Evolutionary conservation across 768 basidiomycete species (phyloP).

Genomic region (Leccinum olivaceopallidum): DNA sequence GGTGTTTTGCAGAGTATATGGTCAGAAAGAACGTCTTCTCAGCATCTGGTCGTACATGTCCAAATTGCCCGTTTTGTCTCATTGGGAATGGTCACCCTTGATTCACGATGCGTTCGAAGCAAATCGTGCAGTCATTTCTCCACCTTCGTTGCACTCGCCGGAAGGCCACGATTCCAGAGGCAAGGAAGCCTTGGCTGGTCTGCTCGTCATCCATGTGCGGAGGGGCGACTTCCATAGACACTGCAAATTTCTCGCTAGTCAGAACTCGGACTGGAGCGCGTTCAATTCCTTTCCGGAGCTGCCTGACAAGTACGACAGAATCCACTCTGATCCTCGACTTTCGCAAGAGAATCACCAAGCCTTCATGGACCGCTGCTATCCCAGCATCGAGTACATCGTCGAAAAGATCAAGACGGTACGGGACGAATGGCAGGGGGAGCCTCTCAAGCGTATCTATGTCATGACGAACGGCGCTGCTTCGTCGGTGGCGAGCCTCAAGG

Average conservation of each 20-base stretch:
- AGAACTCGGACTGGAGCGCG: conserved; percentile 37
- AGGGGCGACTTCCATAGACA: conserved; percentile 49
- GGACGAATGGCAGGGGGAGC: conserved; percentile 17
- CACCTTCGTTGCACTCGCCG: conserved; percentile 13
- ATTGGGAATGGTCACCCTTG: conserved; percentile 38
- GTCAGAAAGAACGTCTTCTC: conserved; percentile 29
- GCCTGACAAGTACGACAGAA: conserved; percentile 37
- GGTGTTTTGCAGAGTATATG: conserved; percentile 28
- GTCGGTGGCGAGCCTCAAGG: conserved; percentile 42
- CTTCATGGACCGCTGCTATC: conserved; percentile 43
- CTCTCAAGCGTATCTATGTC: conserved; percentile 42
- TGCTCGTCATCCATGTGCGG: conserved; percentile 51
- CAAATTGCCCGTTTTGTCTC: conserved; percentile 32
- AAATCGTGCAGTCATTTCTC: conserved; percentile 21
- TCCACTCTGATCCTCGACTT: conserved; percentile 26
- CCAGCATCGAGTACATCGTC: conserved; percentile 41
- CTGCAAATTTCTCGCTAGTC: conserved; percentile 39
- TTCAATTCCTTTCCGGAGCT: conserved; percentile 46
- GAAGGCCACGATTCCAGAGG: conserved; percentile 4
- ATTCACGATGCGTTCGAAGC: conserved; percentile 30
- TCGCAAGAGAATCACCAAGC: conserved; percentile 24
- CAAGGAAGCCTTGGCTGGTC: conserved; percentile 29
- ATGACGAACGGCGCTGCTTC: conserved; percentile 44
- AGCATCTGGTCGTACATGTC: conserved; percentile 36
- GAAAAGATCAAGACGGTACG: conserved; percentile 37